Evolutionary conservation across 371 early-diverging fungal genomes (phyloP), one percentile per base, ranked within the genome.

Genomic region (Dinochytrium kinnereticum): DNA sequence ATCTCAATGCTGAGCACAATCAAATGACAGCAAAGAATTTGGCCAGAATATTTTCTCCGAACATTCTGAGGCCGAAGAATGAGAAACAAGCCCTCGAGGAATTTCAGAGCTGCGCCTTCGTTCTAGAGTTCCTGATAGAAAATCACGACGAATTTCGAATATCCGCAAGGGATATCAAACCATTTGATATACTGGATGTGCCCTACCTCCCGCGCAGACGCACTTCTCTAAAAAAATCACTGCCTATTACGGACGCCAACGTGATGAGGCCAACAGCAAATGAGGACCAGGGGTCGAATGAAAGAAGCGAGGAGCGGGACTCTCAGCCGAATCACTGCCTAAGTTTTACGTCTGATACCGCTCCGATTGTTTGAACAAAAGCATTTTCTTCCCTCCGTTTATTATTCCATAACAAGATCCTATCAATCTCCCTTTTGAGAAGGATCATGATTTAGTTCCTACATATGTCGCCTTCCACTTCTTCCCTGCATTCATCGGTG

Each of bases 11-110:
- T 3, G 66, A 49, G 1, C 55, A 33, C 37, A 84, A 81, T 68
- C 82, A 84, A 75, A 84, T 84, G 84, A 78, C 70, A 26, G 50
- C 78, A 5, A 76, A 71, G 69, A 79, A 77, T 59, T 68, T 84
- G 31, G 81, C 81, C 1, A 67, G 79, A 2, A 80, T 84, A 26
- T 80, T 84, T 69, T 70, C 75, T 1, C 84, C 84, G 19, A 79
- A 79, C 36, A 38, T 84, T 34, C 68, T 84, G 36, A 73, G 76
- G 21, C 78, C 84, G 19, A 74, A 73, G 30, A 26, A 50, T 10
- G 74, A 78, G 66, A 81, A 78, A 71, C 82, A 81, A 51, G 74
- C 76, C 1, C 66, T 79, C n/a, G 82, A 79, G 67, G 79, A 81
- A 53, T 81, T 78, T 65, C 78, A 81, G 50, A 78, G 76, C 50